These are phyloP conservation scores for Penicillium sp. DNA, from an alignment of 2,329 filamentous ascomycete genomes.

Conservation along the genomic window DNA sequence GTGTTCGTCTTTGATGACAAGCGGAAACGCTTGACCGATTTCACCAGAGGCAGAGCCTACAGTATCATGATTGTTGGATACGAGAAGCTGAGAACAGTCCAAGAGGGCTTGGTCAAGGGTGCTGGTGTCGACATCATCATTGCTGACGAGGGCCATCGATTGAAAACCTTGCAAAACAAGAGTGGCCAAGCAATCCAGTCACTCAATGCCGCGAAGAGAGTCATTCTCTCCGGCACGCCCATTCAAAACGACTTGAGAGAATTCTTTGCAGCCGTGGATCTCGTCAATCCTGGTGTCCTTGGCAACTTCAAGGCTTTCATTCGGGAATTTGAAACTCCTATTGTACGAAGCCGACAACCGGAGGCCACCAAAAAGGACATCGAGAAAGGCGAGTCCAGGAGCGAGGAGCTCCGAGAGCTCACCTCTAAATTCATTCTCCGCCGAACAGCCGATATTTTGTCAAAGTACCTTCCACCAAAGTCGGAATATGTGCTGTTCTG, in stretches of 20 bases:
- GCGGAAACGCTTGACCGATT: constrained; percentile 67
- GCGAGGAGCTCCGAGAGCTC: constrained; percentile 64
- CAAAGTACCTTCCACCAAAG: constrained; percentile 70
- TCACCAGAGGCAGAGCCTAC: constrained; percentile 71
- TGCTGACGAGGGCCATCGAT: constrained; percentile 71
- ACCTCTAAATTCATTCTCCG: constrained; percentile 71
- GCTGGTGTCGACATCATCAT: constrained; percentile 71
- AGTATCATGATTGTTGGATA: constrained; percentile 77
- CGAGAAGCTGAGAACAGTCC: constrained; percentile 69
- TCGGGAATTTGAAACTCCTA: constrained; percentile 68
- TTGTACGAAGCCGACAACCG: constrained; percentile 68
- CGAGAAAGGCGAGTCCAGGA: constrained; percentile 67
- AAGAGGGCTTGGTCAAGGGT: constrained; percentile 68
- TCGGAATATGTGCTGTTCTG: constrained; percentile 72
- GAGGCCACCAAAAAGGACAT: constrained; percentile 66
- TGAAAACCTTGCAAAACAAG: constrained; percentile 74
- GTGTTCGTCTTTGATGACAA: constrained; percentile 70
- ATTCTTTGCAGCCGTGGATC: constrained; percentile 71
- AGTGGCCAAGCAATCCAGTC: constrained; percentile 69
- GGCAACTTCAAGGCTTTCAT: constrained; percentile 68
- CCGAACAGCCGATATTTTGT: constrained; percentile 69
- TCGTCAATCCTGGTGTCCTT: constrained; percentile 70
- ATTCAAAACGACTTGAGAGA: constrained; percentile 72
- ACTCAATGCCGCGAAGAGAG: constrained; percentile 64
- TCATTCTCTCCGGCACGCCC: constrained; percentile 71